Base-by-base conservation (phyloP, 2,329 filamentous ascomycete genomes). In the Colletotrichum sp. region DNA sequence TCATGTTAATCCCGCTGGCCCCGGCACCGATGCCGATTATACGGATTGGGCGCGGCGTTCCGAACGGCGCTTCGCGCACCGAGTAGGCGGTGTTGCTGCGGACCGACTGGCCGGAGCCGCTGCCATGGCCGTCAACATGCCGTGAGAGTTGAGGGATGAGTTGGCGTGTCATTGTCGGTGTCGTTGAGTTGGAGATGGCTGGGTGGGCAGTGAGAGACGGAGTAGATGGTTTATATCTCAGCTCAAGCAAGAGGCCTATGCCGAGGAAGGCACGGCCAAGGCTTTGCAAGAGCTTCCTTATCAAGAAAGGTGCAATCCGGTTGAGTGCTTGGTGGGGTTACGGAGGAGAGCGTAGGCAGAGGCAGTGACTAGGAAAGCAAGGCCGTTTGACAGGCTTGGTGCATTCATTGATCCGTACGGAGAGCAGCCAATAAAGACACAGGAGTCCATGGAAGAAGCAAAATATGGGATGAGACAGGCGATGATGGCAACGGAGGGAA, bases 1-100 rank as follows among this genome's bases (percentile, higher is more conserved):
- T 80, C 79, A 78, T 72, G 75, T 77, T 78, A 66, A 78, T 75
- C 7, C 77, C 77, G 64, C 75, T 77, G 10, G 77, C 77, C 3
- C 77, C 77, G 64, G 77, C 77, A 13, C 77, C 77, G 24, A 78
- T 64, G 13, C 68, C 73, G 52, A 77, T 65, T n/a, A 78, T 78
- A 18, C 77, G 77, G 32, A 78, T 6, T 12, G 67, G 57, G 9
- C 61, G 73, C 38, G 75, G 75, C 12, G 75, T 61, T 30, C 69
- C 75, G 58, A 78, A 71, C 13, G 77, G 75, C 6, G 63, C 70
- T 66, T 78, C 77, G 7, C 66, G 60, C 26, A 78, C 34, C 43
- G 69, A 38, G 64, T 78, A 77, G 26, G 66, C 48, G 21, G 57
- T 38, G 36, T 63, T 72, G 67, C 60, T 58, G 21, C 63, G 66